These are phyloP conservation scores for Myrica gale DNA, from an alignment of 306 rosid species.

Conservation along the genomic window DNA sequence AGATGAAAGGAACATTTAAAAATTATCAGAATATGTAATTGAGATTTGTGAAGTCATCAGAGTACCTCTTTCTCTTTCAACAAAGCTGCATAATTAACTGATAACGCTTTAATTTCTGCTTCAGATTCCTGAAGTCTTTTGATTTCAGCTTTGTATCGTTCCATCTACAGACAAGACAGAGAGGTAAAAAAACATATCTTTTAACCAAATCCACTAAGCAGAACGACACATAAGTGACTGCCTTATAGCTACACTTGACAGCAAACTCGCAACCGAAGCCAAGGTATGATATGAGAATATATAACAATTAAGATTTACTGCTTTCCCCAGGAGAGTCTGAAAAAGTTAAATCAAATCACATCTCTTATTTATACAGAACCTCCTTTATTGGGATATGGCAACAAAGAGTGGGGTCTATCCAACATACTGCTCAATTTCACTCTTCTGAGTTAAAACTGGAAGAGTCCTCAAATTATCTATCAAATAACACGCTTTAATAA, in stretches of 20 bases:
- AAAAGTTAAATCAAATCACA: background rate
- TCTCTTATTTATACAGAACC: background rate
- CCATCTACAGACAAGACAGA: constrained; percentile 51
- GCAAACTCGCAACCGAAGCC: background rate
- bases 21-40: background rate
- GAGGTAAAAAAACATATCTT: constrained; percentile 14
- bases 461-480: background rate
- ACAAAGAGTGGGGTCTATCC: background rate
- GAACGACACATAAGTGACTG: background rate
- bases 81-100: constrained; percentile 87
- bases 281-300: background rate
- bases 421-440: background rate
- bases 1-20: constrained; percentile 16
- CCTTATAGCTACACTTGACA: background rate
- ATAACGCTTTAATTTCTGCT: constrained; percentile 84
- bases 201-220: constrained; percentile 5
- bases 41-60: constrained; percentile 4
- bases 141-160: constrained; percentile 69
- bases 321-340: background rate
- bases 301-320: background rate
- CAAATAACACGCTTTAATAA: background rate
- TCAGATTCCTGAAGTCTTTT: constrained; percentile 92
- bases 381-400: background rate
- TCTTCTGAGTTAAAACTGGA: background rate
- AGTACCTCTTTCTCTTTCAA: constrained; percentile 88